Conservation (phyloP, 768 basidiomycete genomes). For the Gymnopilus dilepis region DNA sequence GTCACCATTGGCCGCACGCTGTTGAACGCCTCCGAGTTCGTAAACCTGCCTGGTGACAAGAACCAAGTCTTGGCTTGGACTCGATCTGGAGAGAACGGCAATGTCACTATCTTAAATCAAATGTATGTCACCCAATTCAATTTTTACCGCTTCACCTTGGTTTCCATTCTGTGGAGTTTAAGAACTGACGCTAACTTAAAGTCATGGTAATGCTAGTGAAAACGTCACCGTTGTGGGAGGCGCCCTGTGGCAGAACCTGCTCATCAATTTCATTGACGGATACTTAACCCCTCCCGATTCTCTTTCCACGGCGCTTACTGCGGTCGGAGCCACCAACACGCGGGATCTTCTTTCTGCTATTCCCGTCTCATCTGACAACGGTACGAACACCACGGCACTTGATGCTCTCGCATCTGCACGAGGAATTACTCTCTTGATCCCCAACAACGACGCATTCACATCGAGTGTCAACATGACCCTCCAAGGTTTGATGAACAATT, state of each 20-base stretch:
- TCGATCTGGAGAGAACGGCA: constrained; percentile 24
- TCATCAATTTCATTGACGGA: constrained; percentile 53
- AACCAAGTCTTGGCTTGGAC: constrained; percentile 57
- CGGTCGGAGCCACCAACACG: constrained; percentile 49
- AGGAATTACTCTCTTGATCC: constrained; percentile 75
- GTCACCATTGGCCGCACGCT: constrained; percentile 69
- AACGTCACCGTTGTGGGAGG: constrained; percentile 41
- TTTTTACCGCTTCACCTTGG: not conserved
- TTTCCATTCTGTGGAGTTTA: not conserved
- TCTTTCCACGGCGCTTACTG: constrained; percentile 45
- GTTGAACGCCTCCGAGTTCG: constrained; percentile 52
- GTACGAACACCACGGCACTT: constrained; percentile 40
- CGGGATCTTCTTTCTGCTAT: constrained; percentile 33
- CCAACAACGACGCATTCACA: constrained; percentile 55
- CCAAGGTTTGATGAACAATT: constrained; percentile 45
- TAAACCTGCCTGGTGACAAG: constrained; percentile 61
- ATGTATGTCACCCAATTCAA: constrained; percentile 35
- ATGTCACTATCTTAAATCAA: constrained; percentile 54
- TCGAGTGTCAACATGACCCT: constrained; percentile 37
- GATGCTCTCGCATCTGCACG: constrained; percentile 41
- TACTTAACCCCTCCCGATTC: constrained; percentile 60
- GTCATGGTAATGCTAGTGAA: constrained; percentile 18
- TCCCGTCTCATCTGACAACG: constrained; percentile 31
- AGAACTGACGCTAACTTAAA: constrained; percentile 8
- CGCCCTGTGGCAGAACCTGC: constrained; percentile 43